phyloP scores from a whole-genome alignment of 2,329 filamentous ascomycete genomes.

The Sphaerostilbella broomeana region DNA sequence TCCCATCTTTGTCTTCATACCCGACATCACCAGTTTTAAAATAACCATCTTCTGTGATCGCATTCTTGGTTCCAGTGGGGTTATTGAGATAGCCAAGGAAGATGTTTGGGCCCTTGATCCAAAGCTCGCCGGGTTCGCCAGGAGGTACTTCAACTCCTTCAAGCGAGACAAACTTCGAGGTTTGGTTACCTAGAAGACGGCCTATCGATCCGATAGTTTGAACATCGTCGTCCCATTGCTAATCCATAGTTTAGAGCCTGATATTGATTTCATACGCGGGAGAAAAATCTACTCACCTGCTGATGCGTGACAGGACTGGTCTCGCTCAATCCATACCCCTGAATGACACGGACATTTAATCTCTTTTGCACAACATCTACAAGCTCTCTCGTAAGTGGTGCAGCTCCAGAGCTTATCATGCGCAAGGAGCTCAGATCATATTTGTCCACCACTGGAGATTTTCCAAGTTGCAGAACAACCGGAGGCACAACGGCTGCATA shows the following conservation, averaged over 20 bases:
- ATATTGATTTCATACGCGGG: conserved; percentile 24
- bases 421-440: conserved; percentile 46
- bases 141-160: conserved; percentile 31
- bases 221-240: no score
- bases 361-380: conserved; percentile 45
- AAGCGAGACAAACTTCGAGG: background rate
- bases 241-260: no score
- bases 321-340: conserved; percentile 55
- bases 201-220: no score
- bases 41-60: conserved; percentile 50
- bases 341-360: conserved; percentile 40
- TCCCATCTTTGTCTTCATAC: conserved; percentile 71
- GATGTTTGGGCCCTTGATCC: conserved; percentile 64
- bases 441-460: conserved; percentile 46
- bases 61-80: conserved; percentile 53
- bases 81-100: conserved; percentile 69
- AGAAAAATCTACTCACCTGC: conserved; percentile 25
- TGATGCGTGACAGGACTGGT: conserved; percentile 43
- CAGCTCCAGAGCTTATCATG: conserved; percentile 46
- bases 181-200: no score
- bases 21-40: conserved; percentile 79
- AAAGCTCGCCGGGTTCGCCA: conserved; percentile 52
- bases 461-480: conserved; percentile 53
- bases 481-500: conserved; percentile 54
- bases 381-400: conserved; percentile 48